phyloP scores from a whole-genome alignment of 176 grass and related monocot genomes.

The Juncus inflexus region DNA sequence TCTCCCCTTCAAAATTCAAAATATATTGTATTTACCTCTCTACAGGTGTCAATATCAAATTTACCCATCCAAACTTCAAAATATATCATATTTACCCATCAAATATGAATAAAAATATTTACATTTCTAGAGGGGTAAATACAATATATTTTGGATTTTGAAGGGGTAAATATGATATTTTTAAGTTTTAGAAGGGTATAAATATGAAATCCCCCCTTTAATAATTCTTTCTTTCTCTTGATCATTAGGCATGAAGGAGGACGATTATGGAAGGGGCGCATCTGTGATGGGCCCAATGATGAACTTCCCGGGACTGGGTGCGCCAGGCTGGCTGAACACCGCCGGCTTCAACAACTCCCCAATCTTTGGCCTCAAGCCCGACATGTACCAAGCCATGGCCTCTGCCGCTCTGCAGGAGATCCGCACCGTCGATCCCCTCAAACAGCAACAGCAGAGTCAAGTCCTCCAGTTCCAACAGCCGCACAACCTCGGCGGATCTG shows the following conservation, averaged over 20 bases:
- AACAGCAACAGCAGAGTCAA: constrained; percentile 41
- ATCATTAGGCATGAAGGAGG: constrained; percentile 57
- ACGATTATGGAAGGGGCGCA: constrained; percentile 51
- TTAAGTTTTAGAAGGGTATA: no score
- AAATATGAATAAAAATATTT: no score
- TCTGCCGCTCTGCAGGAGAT: constrained; percentile 78
- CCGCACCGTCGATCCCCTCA: constrained; percentile 56
- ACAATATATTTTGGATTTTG: no score
- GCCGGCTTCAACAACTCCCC: no score
- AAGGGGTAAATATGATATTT: no score
- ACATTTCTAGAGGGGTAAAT: no score
- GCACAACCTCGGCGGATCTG: constrained; percentile 46
- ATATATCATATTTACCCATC: no score
- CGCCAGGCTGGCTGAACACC: constrained; percentile 45
- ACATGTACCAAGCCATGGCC: constrained; percentile 90
- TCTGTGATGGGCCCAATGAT: constrained; percentile 70
- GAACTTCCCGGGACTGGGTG: constrained; percentile 78
- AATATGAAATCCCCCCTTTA: background rate
- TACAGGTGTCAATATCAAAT: no score
- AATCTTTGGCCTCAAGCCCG: constrained; percentile 59
- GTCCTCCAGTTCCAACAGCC: constrained; percentile 56
- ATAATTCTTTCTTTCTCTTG: constrained; percentile 10
- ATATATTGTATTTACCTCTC: no score
- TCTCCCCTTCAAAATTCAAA: no score
- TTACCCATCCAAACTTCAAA: no score